A percentile compares a stretch with the other conserved stretches of the same genome.
Evolutionary conservation across 345 rosid species (phyloP).

Genomic region (Populus nigra): DNA sequence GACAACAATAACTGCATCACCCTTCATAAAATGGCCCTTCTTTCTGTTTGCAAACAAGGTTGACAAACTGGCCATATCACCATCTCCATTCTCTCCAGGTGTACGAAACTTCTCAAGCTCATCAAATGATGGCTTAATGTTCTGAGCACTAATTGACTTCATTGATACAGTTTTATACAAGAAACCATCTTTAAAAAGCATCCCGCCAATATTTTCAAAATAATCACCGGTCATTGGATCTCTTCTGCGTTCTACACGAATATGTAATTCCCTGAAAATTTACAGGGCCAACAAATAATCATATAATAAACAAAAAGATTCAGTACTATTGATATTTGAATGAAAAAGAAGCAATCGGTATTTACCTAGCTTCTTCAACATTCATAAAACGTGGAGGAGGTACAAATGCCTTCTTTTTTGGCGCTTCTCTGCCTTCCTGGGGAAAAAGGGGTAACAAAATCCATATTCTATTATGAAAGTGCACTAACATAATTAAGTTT

Average conservation of each 20-base stretch:
- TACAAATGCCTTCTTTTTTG: conserved; percentile 84
- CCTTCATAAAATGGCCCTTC: conserved; percentile 98
- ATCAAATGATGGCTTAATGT: conserved; percentile 88
- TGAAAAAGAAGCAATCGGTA: background rate
- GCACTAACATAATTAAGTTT: background rate
- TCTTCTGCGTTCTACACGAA: conserved; percentile 88
- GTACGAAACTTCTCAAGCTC: conserved; percentile 86
- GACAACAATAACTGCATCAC: conserved; percentile 89
- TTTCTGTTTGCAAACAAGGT: conserved; percentile 85
- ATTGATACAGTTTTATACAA: conserved; percentile 73
- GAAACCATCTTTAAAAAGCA: conserved; percentile 90
- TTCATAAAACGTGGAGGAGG: conserved; percentile 98
- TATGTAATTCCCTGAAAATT: conserved; percentile 70
- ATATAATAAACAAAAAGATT: background rate
- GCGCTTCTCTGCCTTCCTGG: conserved; percentile 87
- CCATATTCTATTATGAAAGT: background rate
- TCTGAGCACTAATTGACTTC: conserved; percentile 75
- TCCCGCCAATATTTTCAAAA: conserved; percentile 77
- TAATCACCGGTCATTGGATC: conserved; percentile 87
- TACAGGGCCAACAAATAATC: conserved; percentile 7
- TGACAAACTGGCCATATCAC: conserved; percentile 72
- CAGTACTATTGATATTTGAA: background rate
- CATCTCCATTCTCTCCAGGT: conserved; percentile 76
- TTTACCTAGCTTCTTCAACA: conserved; percentile 90
- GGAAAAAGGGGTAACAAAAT: background rate